Evolutionary conservation across 2,329 filamentous ascomycete species (phyloP).

Genomic region (Penicillium expansum): DNA sequence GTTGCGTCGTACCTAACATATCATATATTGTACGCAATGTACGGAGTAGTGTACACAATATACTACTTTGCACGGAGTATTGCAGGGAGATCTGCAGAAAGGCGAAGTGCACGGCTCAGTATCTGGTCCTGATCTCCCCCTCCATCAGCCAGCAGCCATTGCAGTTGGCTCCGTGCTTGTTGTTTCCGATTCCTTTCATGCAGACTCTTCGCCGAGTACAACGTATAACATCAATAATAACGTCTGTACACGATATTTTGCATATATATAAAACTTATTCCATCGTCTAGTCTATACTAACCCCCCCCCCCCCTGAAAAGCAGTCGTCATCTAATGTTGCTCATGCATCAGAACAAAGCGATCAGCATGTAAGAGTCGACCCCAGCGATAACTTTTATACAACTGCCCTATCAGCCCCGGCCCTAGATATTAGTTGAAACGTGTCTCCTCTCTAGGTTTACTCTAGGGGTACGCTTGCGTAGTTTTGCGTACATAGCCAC

Average conservation of each 20-base stretch:
- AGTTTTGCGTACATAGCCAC: neutral
- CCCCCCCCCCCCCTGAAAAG: neutral
- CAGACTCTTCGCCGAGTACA: conserved; percentile 1
- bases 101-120: conserved; percentile 18
- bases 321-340: conserved; percentile 13
- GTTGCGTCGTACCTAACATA: conserved; percentile 8
- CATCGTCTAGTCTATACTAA: neutral
- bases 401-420: neutral
- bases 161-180: conserved; percentile 6
- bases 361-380: neutral
- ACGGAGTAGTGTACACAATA: neutral
- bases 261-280: neutral
- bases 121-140: conserved; percentile 14
- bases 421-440: conserved; percentile 10
- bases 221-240: neutral
- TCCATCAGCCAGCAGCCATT: conserved; percentile 12
- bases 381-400: conserved; percentile 7
- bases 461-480: neutral
- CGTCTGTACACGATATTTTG: neutral
- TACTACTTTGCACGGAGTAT: neutral
- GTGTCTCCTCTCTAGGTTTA: conserved; percentile 8
- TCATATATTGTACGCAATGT: neutral
- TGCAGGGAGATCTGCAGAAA: conserved; percentile 5
- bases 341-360: neutral
- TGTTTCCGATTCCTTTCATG: conserved; percentile 2